Evolutionary conservation across 1,284 basidiomycete genomes (phyloP).

Genomic region (Sphaerobolus stellatus): DNA sequence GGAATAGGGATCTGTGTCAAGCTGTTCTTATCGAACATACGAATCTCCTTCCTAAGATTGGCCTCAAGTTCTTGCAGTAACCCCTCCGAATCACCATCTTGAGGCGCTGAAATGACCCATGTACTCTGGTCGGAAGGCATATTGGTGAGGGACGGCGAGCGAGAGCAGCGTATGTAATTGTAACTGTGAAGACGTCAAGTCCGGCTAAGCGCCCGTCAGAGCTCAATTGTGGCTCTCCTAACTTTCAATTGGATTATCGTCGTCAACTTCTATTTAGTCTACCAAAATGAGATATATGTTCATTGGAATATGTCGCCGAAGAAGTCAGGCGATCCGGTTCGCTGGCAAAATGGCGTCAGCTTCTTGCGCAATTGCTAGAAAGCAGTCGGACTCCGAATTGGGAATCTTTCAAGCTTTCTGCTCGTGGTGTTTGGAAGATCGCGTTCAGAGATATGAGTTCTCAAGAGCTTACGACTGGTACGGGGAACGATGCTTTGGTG

Average conservation of each 20-base stretch:
- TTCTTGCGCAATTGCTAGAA: not conserved
- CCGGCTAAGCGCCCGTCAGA: too few species aligned
- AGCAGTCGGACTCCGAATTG: constrained; percentile 5
- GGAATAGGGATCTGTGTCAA: constrained; percentile 66
- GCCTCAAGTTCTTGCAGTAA: constrained; percentile 59
- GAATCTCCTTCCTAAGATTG: constrained; percentile 57
- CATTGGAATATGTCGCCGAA: too few species aligned
- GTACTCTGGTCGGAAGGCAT: constrained; percentile 88
- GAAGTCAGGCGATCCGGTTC: too few species aligned
- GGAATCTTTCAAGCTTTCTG: not conserved
- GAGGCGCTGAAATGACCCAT: constrained; percentile 75
- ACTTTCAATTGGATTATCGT: too few species aligned
- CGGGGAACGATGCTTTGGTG: constrained; percentile 4
- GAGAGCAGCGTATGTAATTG: too few species aligned
- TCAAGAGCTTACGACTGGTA: not conserved
- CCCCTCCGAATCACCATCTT: constrained; percentile 73
- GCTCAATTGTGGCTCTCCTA: too few species aligned
- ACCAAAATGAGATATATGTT: too few species aligned
- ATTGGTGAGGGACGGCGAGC: too few species aligned
- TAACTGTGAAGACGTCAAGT: too few species aligned
- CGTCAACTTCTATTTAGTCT: too few species aligned
- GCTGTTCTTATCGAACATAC: constrained; percentile 44
- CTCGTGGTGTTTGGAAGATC: not conserved
- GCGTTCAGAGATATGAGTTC: not conserved
- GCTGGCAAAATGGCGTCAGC: too few species aligned